Conservation (phyloP, 306 rosid species). For the Coriaria nepalensis region DNA sequence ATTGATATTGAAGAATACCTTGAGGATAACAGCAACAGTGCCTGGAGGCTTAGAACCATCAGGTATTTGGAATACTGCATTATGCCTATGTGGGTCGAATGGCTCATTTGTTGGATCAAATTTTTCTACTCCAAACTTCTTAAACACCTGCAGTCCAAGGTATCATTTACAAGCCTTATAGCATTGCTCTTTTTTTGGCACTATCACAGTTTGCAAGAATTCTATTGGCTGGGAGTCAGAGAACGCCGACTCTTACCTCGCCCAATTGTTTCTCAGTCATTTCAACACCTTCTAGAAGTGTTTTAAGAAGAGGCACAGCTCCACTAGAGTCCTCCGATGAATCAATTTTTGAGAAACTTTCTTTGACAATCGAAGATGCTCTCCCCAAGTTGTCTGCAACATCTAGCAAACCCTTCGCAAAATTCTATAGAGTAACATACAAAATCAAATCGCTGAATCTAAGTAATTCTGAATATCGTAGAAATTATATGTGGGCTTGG, state of each 20-base stretch:
- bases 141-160: slow-evolving; percentile 46
- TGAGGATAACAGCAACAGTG: slow-evolving; percentile 56
- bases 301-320: slow-evolving; percentile 47
- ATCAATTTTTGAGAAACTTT: slow-evolving; percentile 59
- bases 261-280: slow-evolving; percentile 76
- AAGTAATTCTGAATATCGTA: background rate
- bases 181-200: too few species aligned
- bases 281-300: slow-evolving; percentile 83
- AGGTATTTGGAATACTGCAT: slow-evolving; percentile 54
- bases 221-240: background rate
- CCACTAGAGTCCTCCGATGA: slow-evolving; percentile 38
- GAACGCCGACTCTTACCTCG: slow-evolving; percentile 31
- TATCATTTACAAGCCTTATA: too few species aligned
- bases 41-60: slow-evolving; percentile 76
- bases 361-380: slow-evolving; percentile 73
- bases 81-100: slow-evolving; percentile 75
- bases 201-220: too few species aligned
- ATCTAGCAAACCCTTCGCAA: slow-evolving; percentile 75
- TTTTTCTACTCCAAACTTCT: slow-evolving; percentile 60
- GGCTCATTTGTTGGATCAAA: slow-evolving; percentile 71
- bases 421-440: slow-evolving; percentile 36
- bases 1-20: slow-evolving; percentile 32
- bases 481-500: background rate
- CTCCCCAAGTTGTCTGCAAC: slow-evolving; percentile 76
- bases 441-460: background rate